phyloP scores from a whole-genome alignment of 2,329 filamentous ascomycete species.

The Cladophialophora yegresii region DNA sequence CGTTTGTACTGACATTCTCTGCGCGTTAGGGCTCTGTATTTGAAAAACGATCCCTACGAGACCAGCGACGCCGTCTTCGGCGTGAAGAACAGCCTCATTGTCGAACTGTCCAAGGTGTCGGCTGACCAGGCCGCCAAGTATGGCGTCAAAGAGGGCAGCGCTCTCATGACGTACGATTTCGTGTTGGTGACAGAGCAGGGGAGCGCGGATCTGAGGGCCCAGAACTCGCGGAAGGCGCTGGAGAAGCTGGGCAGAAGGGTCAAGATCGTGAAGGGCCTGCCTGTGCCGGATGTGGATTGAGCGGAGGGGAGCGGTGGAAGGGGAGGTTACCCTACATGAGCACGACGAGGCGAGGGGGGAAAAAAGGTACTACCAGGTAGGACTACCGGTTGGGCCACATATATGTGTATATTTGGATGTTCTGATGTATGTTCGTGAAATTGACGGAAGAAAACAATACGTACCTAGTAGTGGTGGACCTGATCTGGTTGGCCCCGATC shows the following conservation, averaged over 20 bases:
- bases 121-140: conserved; percentile 37
- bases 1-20: not conserved
- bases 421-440: not conserved
- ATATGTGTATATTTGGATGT: not conserved
- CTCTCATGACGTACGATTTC: conserved; percentile 38
- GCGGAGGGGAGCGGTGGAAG: not conserved
- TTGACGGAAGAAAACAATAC: not conserved
- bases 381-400: not conserved
- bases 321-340: not conserved
- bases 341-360: not conserved
- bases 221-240: conserved; percentile 68
- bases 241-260: conserved; percentile 66
- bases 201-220: conserved; percentile 65
- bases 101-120: conserved; percentile 37
- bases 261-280: conserved; percentile 73
- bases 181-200: conserved; percentile 57
- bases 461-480: not conserved
- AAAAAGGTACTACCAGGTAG: not conserved
- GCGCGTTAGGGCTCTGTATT: conserved; percentile 38
- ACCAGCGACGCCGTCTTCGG: conserved; percentile 40
- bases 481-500: no score
- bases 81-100: conserved; percentile 40
- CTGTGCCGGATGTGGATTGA: conserved; percentile 67
- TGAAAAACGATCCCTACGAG: conserved; percentile 39
- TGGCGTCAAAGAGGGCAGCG: conserved; percentile 35